These are phyloP conservation scores for Phytophthora boehmeriae DNA, from an alignment of 352 stramenopile species.

Conservation along the genomic window DNA sequence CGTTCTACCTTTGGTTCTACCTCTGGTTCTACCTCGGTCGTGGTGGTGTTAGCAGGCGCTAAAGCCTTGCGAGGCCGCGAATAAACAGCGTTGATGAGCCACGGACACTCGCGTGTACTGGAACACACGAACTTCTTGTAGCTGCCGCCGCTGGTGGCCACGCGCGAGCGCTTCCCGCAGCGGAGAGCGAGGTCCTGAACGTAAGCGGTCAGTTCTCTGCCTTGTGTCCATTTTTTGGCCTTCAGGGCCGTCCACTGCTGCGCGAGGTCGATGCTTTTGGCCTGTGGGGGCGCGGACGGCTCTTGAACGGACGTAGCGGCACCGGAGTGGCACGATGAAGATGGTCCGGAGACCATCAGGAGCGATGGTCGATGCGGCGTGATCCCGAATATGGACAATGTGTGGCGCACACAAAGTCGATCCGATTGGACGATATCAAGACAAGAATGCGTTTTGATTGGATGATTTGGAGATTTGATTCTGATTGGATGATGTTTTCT, in stretches of 20 bases:
- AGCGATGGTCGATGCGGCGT: no score
- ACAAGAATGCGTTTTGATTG: no score
- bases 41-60: not conserved
- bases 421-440: no score
- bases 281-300: no score
- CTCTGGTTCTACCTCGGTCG: not conserved
- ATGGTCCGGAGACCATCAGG: no score
- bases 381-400: no score
- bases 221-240: slow-evolving; percentile 37
- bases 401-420: no score
- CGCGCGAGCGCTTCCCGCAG: slow-evolving; percentile 47
- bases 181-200: slow-evolving; percentile 59
- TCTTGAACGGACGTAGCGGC: no score
- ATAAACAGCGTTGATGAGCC: slow-evolving; percentile 56
- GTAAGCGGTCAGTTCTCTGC: slow-evolving; percentile 50
- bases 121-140: slow-evolving; percentile 68
- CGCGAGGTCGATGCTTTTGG: not conserved
- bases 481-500: no score
- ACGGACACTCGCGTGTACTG: slow-evolving; percentile 41
- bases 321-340: no score
- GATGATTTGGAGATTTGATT: no score
- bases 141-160: slow-evolving; percentile 55
- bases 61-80: slow-evolving; percentile 35
- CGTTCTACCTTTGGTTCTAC: slow-evolving; percentile 14
- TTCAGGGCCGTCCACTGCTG: slow-evolving; percentile 37